These are phyloP conservation scores for Mucor circinelloides DNA, from an alignment of 371 early-diverging fungal species.

Conservation along the genomic window DNA sequence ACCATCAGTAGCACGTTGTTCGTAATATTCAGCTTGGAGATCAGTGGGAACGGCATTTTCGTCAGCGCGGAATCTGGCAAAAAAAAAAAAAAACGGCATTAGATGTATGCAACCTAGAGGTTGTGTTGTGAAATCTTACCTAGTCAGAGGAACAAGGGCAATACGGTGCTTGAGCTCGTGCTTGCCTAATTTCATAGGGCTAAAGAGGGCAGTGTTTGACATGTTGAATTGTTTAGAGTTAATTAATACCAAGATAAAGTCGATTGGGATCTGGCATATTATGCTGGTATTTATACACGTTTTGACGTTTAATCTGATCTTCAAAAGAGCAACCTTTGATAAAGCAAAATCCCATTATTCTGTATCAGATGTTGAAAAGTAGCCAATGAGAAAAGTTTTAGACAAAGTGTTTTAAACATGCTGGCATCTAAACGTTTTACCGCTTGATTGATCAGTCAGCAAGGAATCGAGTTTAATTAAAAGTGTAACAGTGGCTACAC, in stretches of 20 bases:
- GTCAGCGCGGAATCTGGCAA: conserved; percentile 37
- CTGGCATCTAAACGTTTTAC: neutral
- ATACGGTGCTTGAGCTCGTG: conserved; percentile 50
- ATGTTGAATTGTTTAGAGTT: neutral
- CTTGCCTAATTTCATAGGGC: conserved; percentile 20
- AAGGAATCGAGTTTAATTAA: neutral
- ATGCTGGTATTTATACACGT: neutral
- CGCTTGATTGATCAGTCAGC: conserved; percentile 2
- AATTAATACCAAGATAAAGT: neutral
- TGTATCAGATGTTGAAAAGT: neutral
- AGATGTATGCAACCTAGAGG: no score
- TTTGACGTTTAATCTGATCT: conserved; percentile 1
- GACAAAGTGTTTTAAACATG: neutral
- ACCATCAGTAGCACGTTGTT: conserved; percentile 58
- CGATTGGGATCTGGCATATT: neutral
- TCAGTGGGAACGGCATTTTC: conserved; percentile 43
- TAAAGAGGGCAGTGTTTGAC: neutral
- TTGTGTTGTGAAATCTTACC: no score
- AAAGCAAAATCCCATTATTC: neutral
- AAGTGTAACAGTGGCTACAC: neutral
- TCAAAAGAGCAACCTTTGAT: neutral
- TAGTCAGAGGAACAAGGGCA: conserved; percentile 57
- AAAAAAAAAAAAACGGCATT: neutral
- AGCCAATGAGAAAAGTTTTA: conserved; percentile 1
- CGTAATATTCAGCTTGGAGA: conserved; percentile 55